Base-by-base conservation (phyloP, 139 green algal genomes). In the Spirogloea muscicola region DNA sequence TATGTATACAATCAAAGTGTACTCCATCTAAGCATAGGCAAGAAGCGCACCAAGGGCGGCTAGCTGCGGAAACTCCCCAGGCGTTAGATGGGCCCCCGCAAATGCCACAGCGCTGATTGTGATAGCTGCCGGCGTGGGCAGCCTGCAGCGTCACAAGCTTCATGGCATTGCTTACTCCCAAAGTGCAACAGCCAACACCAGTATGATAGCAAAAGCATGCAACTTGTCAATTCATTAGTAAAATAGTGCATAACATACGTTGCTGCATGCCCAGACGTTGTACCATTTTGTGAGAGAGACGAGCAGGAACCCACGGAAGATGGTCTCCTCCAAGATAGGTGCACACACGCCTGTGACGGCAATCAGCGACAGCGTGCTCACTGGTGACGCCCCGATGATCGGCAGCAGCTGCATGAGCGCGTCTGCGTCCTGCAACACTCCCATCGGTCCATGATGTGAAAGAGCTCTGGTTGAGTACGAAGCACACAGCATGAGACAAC, bases 291-390 rank as follows among this genome's bases (percentile, higher is more conserved):
- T 87, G 37, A 87, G 48, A 13, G 82, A 86, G 1, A 81, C 71
- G 3, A 86, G 55, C 0, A 88, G 65, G 61, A 88, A 88, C 7
- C 83, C 84, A 21, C 84, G 44, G 60, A 88, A 88, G 2, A 88
- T 66, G 39, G 72, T 70, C 71, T 88, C 84, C 68, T 88, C 84
- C 2, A 86, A 57, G 5, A 82, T 36, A 0, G 84, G 84, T 1
- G 84, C 84, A 48, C 81, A 72, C 25, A 87, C 55, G 42, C 62
- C 80, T 1, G 82, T 74, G 0, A 86, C 76, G 1, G 49, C 29
- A 7, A 88, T 46, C 18, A 88, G 60, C 0, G 74, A 76, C 0
- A 46, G 27, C 25, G 68, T 82, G 74, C 39, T 68, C n/a, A 74
- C 33, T 4, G 61, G 61, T 10, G 71, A 79, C 29, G 63, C 71